These are phyloP conservation scores for Neostapfia colusana DNA, from an alignment of 176 grass and related monocot species.

Conservation along the genomic window DNA sequence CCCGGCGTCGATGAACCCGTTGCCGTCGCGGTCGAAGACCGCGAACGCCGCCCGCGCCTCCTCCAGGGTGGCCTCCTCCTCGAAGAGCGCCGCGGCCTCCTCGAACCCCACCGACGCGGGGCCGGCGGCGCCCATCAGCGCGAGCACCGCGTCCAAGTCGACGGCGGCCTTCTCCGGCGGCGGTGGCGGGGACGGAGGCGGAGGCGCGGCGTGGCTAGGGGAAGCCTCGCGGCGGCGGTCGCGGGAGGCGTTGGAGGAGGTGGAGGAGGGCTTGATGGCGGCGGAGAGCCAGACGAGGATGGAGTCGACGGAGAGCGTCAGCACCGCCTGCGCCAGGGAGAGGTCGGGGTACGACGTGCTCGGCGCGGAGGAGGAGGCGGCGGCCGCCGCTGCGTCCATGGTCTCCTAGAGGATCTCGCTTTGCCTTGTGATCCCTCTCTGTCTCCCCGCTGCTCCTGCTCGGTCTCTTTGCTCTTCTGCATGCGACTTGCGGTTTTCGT, in stretches of 20 bases:
- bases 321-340: conserved; percentile 41
- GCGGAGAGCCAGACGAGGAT: conserved; percentile 33
- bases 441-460: background rate
- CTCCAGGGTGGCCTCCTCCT: conserved; percentile 64
- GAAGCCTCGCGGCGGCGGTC: background rate
- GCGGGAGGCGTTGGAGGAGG: background rate
- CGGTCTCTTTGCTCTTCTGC: background rate
- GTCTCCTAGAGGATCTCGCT: background rate
- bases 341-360: conserved; percentile 25
- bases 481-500: background rate
- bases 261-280: conserved; percentile 15
- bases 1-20: conserved; percentile 65
- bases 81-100: conserved; percentile 61
- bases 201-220: background rate
- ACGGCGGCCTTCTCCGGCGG: background rate
- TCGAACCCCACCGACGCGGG: conserved; percentile 44
- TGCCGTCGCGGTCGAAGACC: conserved; percentile 69
- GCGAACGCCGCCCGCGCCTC: conserved; percentile 63
- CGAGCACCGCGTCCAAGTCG: conserved; percentile 48
- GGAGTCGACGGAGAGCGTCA: conserved; percentile 41
- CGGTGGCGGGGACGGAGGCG: background rate
- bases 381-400: conserved; percentile 40
- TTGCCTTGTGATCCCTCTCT: background rate
- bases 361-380: background rate
- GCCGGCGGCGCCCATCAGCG: conserved; percentile 35